A percentile compares a stretch with the other conserved stretches of the same genome.
Evolutionary conservation across 352 stramenopile species (phyloP).

Genomic region (Aphanomyces invadans): DNA sequence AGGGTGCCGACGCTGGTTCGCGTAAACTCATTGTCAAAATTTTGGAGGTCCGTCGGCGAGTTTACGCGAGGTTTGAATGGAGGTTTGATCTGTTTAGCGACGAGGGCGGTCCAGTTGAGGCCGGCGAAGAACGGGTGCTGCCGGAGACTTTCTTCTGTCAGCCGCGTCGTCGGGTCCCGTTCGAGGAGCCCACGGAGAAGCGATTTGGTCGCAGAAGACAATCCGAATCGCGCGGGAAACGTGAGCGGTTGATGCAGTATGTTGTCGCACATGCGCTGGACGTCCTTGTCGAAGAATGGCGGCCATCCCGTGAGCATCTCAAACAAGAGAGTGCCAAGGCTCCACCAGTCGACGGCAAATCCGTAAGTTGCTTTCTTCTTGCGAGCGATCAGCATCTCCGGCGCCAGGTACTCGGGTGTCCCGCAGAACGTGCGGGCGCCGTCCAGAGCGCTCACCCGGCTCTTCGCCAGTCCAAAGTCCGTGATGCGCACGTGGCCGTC

Average conservation of each 20-base stretch:
- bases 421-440: constrained; percentile 85
- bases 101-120: constrained; percentile 69
- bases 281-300: constrained; percentile 90
- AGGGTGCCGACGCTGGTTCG: constrained; percentile 28
- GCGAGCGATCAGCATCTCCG: constrained; percentile 84
- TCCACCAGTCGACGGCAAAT: constrained; percentile 92
- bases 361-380: constrained; percentile 87
- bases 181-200: constrained; percentile 72
- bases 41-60: constrained; percentile 75
- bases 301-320: constrained; percentile 93
- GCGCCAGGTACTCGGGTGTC: constrained; percentile 81
- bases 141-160: constrained; percentile 58
- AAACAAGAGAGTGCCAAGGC: constrained; percentile 89
- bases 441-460: constrained; percentile 56
- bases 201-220: constrained; percentile 67
- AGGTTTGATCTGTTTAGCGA: constrained; percentile 63
- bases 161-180: constrained; percentile 36
- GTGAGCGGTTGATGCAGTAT: constrained; percentile 86
- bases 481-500: constrained; percentile 88
- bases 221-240: constrained; percentile 75
- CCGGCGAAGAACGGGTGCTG: constrained; percentile 71
- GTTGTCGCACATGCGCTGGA: constrained; percentile 86
- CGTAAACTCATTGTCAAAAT: constrained; percentile 85
- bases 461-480: constrained; percentile 91
- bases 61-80: constrained; percentile 81